Evolutionary conservation across 2,329 filamentous ascomycete genomes (phyloP).

Genomic region (Trichophyton schoenleinii): DNA sequence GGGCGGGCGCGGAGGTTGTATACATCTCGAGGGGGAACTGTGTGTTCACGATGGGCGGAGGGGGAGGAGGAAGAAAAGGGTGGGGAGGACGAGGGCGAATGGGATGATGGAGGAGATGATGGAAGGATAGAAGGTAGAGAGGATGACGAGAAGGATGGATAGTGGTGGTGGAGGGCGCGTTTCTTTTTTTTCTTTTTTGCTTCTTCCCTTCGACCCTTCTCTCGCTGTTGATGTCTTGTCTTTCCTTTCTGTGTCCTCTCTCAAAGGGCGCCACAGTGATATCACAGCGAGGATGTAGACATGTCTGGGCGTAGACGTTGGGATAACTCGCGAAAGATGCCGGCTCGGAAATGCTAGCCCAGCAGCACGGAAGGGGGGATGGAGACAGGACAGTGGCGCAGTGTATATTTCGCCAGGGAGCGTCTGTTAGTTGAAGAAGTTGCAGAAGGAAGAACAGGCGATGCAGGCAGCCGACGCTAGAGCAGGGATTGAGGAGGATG

Average conservation of each 20-base stretch:
- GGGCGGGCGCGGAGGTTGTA: constrained; percentile 34
- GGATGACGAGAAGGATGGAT: neutral
- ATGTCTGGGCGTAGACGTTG: neutral
- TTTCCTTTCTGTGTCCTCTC: neutral
- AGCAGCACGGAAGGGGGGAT: neutral
- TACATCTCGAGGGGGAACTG: constrained; percentile 28
- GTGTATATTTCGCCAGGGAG: neutral
- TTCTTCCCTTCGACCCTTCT: neutral
- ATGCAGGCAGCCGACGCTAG: constrained; percentile 3
- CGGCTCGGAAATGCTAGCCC: neutral
- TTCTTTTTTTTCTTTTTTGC: constrained; percentile 1
- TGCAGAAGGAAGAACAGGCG: neutral
- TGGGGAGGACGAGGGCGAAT: constrained; percentile 3
- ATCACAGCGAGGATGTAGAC: constrained; percentile 1
- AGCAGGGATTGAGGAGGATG: neutral
- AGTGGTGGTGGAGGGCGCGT: constrained; percentile 1
- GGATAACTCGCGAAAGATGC: neutral
- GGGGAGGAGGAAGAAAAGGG: constrained; percentile 1
- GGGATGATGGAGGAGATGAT: constrained; percentile 3
- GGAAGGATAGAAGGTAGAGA: neutral
- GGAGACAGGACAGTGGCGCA: neutral
- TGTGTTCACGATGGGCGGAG: constrained; percentile 3
- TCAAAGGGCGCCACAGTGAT: neutral
- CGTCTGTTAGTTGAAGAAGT: neutral
- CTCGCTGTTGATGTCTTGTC: neutral